A percentile compares a stretch with the other conserved stretches of the same genome.
Conservation (phyloP, 768 basidiomycete species). For the Pisolithus microcarpus region DNA sequence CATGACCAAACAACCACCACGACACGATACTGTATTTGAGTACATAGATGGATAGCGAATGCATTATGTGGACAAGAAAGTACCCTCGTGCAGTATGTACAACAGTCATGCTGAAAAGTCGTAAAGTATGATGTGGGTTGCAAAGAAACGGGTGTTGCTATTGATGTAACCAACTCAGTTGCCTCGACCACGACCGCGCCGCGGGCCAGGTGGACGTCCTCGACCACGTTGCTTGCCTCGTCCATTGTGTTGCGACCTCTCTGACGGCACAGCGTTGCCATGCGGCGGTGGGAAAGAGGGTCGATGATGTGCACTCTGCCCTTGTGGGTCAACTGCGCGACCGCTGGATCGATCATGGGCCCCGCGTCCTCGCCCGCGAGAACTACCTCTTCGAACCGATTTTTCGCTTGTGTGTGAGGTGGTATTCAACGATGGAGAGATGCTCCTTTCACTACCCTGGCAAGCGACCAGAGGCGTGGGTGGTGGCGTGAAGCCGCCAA, state of each 20-base stretch:
- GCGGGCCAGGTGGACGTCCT: slow-evolving; percentile 33
- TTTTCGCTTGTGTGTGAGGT: slow-evolving; percentile 10
- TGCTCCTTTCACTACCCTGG: slow-evolving; percentile 6
- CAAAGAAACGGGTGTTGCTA: background rate
- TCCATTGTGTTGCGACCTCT: slow-evolving; percentile 17
- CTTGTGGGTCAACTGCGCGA: background rate
- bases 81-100: no score
- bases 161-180: slow-evolving; percentile 1
- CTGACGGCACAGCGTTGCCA: slow-evolving; percentile 6
- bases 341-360: slow-evolving; percentile 4
- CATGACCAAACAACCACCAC: slow-evolving; percentile 1
- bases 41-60: background rate
- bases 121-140: background rate
- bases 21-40: background rate
- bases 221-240: slow-evolving; percentile 34
- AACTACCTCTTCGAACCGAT: slow-evolving; percentile 1
- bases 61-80: background rate
- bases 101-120: background rate
- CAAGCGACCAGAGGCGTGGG: slow-evolving; percentile 21
- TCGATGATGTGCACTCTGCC: background rate
- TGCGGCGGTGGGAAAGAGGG: slow-evolving; percentile 10
- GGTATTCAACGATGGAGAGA: slow-evolving; percentile 9
- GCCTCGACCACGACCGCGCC: slow-evolving; percentile 12
- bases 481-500: slow-evolving; percentile 45
- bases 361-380: slow-evolving; percentile 8